Conservation (phyloP, 192 early-diverging fungal genomes). For the Gamsiella multidivaricata region DNA sequence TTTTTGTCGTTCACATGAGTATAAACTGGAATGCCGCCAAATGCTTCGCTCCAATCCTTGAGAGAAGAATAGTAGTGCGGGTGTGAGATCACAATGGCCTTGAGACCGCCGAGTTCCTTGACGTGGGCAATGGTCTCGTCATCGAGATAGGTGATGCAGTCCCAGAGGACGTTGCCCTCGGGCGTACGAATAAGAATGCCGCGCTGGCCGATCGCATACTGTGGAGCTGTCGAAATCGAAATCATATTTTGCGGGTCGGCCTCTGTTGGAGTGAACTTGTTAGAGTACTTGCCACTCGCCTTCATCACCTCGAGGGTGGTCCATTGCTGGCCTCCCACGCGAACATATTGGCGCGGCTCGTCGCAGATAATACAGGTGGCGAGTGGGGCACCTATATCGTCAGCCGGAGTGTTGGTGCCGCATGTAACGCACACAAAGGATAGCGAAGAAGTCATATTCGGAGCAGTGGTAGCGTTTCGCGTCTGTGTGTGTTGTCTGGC, state of each 20-base stretch:
- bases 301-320: conserved; percentile 28
- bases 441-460: conserved; percentile 5
- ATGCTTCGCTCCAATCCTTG: conserved; percentile 46
- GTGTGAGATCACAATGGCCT: conserved; percentile 49
- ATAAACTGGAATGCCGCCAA: conserved; percentile 40
- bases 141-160: conserved; percentile 48
- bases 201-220: conserved; percentile 40
- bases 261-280: conserved; percentile 31
- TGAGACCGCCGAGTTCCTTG: conserved; percentile 29
- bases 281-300: conserved; percentile 19
- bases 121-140: conserved; percentile 27
- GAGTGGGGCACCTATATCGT: conserved; percentile 5
- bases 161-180: conserved; percentile 47
- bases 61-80: conserved; percentile 43
- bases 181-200: conserved; percentile 35
- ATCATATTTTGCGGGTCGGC: conserved; percentile 36
- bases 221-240: conserved; percentile 22
- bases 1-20: conserved; percentile 29
- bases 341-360: conserved; percentile 44
- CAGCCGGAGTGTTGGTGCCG: conserved; percentile 24
- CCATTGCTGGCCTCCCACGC: conserved; percentile 35
- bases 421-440: conserved; percentile 45
- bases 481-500: no score
- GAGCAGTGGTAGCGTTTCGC: no score
- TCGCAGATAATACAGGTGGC: conserved; percentile 34